Evolutionary conservation across 371 early-diverging fungal genomes (phyloP), one percentile per base, ranked within the genome.

Genomic region (Mortierella sp.): DNA sequence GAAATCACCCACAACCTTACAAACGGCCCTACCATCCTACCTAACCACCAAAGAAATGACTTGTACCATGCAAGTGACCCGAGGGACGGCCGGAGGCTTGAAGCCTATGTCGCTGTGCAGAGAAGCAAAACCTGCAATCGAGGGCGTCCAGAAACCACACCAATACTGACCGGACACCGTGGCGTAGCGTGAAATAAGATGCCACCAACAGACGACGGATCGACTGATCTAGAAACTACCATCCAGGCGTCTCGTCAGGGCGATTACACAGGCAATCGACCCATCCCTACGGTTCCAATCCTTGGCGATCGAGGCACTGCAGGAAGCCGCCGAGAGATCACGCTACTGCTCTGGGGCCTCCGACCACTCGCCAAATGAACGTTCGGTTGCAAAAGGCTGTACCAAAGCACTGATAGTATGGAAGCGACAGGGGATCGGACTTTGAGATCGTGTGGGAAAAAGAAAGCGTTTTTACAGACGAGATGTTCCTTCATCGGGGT

Each of bases 311-410:
- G 94, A 93, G 71, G 97, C 98, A 41, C 93, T 99, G 42, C 99
- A 99, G 86, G 99, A 99, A 87, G 98, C 98, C 61, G 86, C 96
- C 53, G 99, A 99, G 87, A n/a, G n/a, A n/a, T n/a, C n/a, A n/a
- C n/a, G n/a, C n/a, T n/a, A n/a, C n/a, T n/a, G n/a, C n/a, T n/a
- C n/a, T n/a, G n/a, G n/a, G n/a, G n/a, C n/a, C n/a, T n/a, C n/a
- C n/a, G n/a, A n/a, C n/a, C n/a, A n/a, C n/a, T n/a, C n/a, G n/a
- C n/a, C n/a, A n/a, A n/a, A n/a, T n/a, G n/a, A n/a, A n/a, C n/a
- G n/a, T n/a, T n/a, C n/a, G n/a, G n/a, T n/a, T n/a, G n/a, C n/a
- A n/a, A n/a, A n/a, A n/a, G n/a, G n/a, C n/a, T n/a, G n/a, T n/a
- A n/a, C n/a, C n/a, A n/a, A n/a, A n/a, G n/a, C n/a, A n/a, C n/a